Percentiles rank a stretch among this genome's conserved stretches.
Conservation (phyloP, 768 basidiomycete genomes). For the Tulasnella sp. region DNA sequence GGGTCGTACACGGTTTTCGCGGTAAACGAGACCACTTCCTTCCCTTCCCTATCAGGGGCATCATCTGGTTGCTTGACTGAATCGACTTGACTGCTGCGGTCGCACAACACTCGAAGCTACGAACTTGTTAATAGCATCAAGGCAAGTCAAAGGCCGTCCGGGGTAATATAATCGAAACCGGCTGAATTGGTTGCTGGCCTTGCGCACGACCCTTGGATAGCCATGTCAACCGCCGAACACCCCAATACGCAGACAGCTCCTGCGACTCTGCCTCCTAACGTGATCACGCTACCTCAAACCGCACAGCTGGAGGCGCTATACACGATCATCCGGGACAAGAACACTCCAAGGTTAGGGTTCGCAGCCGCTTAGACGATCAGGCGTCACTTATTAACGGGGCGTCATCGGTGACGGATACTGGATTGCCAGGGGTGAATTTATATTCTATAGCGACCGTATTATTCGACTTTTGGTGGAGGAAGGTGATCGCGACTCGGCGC, state of each 20-base stretch:
- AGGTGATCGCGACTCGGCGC: conserved; percentile 41
- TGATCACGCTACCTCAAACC: conserved; percentile 87
- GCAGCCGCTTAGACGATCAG: too few species aligned
- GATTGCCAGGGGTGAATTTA: conserved; percentile 76
- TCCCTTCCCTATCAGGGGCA: neutral
- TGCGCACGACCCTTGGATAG: neutral
- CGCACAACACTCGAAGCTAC: neutral
- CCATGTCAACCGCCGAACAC: conserved; percentile 27
- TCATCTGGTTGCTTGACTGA: neutral
- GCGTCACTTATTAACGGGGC: neutral
- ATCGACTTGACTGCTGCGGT: neutral
- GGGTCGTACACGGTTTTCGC: neutral
- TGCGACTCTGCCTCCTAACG: conserved; percentile 67
- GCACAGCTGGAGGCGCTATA: conserved; percentile 93
- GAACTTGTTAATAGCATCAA: neutral
- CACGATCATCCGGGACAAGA: conserved; percentile 90
- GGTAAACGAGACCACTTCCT: neutral
- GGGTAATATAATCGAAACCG: neutral
- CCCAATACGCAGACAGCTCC: conserved; percentile 45
- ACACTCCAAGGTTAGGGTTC: conserved; percentile 61
- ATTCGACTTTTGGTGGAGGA: conserved; percentile 63
- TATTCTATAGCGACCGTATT: conserved; percentile 94
- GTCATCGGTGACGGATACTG: neutral
- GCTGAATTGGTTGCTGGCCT: neutral
- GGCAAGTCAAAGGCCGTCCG: neutral